Percentiles rank a stretch among this genome's conserved stretches.
Conservation (phyloP, 2,329 filamentous ascomycete species). For the Pseudocercospora eumusae region DNA sequence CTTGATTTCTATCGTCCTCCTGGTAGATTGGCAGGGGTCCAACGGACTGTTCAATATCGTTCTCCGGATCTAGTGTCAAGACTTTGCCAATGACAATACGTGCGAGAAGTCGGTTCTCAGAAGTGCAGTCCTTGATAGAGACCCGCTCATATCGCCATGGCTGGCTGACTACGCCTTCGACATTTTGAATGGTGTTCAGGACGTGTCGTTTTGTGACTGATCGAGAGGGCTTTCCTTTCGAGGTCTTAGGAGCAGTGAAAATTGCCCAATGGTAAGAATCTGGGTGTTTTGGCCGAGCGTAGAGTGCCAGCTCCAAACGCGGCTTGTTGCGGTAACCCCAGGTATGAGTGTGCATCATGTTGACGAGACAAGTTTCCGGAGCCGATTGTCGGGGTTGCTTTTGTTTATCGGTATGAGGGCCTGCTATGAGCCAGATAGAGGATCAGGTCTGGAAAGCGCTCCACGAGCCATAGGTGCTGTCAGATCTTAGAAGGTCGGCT, state of each 20-base stretch:
- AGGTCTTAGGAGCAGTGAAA: constrained; percentile 28
- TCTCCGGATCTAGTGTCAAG: not conserved
- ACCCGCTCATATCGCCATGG: constrained; percentile 26
- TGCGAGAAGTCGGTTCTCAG: constrained; percentile 17
- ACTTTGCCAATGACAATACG: constrained; percentile 24
- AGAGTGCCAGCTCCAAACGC: constrained; percentile 31
- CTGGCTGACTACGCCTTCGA: constrained; percentile 14
- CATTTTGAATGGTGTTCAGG: constrained; percentile 21
- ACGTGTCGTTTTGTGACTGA: constrained; percentile 25
- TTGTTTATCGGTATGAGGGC: not conserved
- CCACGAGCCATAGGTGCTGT: not conserved
- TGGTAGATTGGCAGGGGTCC: constrained; percentile 19
- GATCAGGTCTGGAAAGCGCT: not conserved
- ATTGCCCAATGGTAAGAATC: constrained; percentile 31
- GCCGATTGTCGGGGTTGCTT: not conserved
- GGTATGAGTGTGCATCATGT: not conserved
- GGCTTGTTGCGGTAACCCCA: constrained; percentile 26
- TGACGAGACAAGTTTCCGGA: not conserved
- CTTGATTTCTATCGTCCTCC: constrained; percentile 13
- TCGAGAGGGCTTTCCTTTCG: constrained; percentile 10
- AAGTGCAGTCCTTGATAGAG: constrained; percentile 3
- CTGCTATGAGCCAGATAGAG: not conserved
- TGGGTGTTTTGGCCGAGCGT: constrained; percentile 31
- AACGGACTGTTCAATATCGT: constrained; percentile 11
- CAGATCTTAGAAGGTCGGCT: not conserved